Conservation (phyloP, 2,329 filamentous ascomycete genomes). For the Fusarium pilosicola region DNA sequence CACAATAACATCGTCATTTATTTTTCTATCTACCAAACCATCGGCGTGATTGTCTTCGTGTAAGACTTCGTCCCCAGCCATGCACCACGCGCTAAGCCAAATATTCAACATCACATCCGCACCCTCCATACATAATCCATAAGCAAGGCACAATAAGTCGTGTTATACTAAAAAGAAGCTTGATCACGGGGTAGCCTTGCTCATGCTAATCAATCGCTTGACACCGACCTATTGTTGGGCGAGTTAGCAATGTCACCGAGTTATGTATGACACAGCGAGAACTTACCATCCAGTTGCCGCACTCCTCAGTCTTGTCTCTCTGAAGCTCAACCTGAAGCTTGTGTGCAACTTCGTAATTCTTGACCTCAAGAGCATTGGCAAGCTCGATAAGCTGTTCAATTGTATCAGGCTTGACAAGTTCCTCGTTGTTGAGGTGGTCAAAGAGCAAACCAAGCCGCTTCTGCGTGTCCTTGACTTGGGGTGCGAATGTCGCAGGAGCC, state of each 20-base stretch:
- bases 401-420: constrained; percentile 84
- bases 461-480: constrained; percentile 92
- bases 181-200: constrained; percentile 73
- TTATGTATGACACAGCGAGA: not conserved
- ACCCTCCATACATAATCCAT: constrained; percentile 8
- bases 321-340: constrained; percentile 79
- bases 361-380: constrained; percentile 72
- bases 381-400: constrained; percentile 73
- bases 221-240: constrained; percentile 69
- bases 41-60: constrained; percentile 41
- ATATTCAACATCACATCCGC: constrained; percentile 36
- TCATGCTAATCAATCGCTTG: constrained; percentile 82
- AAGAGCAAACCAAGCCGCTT: constrained; percentile 94
- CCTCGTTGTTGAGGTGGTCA: constrained; percentile 96
- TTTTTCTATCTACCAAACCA: constrained; percentile 42
- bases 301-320: constrained; percentile 80
- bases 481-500: constrained; percentile 85
- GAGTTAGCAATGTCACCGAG: constrained; percentile 51
- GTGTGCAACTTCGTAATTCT: constrained; percentile 75
- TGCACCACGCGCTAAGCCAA: constrained; percentile 33
- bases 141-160: constrained; percentile 35
- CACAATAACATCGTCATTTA: constrained; percentile 35
- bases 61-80: constrained; percentile 36
- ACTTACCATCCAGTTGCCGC: constrained; percentile 87
- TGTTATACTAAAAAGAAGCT: constrained; percentile 8